Percentiles rank a stretch among this genome's conserved stretches.
phyloP scores from a whole-genome alignment of 2,329 filamentous ascomycete species.

The Gaeumannomyces tritici region DNA sequence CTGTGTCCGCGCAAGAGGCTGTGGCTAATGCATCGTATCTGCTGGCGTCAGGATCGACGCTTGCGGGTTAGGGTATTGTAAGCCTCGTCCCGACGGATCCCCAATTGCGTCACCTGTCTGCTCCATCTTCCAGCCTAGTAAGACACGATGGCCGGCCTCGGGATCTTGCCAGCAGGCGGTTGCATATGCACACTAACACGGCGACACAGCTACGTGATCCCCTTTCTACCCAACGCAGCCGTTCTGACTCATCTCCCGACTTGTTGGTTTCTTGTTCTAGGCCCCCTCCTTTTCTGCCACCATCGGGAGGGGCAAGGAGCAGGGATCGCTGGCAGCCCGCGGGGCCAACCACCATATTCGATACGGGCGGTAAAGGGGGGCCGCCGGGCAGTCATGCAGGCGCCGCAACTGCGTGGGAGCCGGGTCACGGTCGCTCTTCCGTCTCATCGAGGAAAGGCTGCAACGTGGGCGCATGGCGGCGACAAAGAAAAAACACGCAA shows the following conservation, averaged over 20 bases:
- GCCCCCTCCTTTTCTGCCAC: neutral
- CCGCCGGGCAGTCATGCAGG: neutral
- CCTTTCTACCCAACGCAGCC: neutral
- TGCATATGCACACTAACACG: neutral
- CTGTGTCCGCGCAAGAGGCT: too few relatives aligned
- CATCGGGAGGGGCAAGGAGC: too few relatives aligned
- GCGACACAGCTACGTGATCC: neutral
- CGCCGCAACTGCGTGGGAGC: too few relatives aligned
- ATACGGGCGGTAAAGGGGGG: neutral
- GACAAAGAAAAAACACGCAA: too few relatives aligned
- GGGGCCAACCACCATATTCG: too few relatives aligned
- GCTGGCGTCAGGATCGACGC: neutral
- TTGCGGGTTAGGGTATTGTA: neutral
- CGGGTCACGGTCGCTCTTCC: neutral
- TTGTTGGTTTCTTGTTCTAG: too few relatives aligned
- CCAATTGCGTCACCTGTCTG: neutral
- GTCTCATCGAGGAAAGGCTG: neutral
- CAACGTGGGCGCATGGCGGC: neutral
- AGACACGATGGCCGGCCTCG: neutral
- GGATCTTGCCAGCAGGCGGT: neutral
- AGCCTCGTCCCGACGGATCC: neutral
- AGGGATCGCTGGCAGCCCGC: too few relatives aligned
- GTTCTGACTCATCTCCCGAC: neutral
- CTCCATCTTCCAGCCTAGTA: neutral
- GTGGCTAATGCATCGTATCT: neutral